phyloP scores from a whole-genome alignment of 257 asterid species.

The Nicotiana benthamiana region DNA sequence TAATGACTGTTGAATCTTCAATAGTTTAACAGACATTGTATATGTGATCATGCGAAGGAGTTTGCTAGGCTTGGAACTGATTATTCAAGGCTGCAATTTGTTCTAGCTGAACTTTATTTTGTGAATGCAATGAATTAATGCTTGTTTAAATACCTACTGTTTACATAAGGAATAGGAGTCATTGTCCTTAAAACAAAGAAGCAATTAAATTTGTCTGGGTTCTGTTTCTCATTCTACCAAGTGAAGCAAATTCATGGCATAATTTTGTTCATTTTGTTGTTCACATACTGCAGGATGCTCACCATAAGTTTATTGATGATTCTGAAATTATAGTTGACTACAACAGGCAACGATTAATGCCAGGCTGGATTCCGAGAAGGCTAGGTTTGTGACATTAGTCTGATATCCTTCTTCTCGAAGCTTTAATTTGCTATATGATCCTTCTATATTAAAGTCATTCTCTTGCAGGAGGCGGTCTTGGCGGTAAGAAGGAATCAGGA shows the following conservation, averaged over 20 bases:
- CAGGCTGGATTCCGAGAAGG: conserved; percentile 99
- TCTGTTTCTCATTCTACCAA: neutral
- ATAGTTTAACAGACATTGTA: neutral
- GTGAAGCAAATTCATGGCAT: neutral
- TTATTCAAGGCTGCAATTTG: neutral
- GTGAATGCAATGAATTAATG: neutral
- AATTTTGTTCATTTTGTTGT: conserved; percentile 10
- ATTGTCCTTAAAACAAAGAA: neutral
- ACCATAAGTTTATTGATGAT: conserved; percentile 68
- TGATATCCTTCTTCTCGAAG: neutral
- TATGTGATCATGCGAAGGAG: neutral
- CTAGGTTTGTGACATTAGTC: conserved; percentile 41
- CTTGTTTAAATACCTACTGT: neutral
- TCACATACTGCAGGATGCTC: conserved; percentile 56
- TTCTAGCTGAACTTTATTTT: neutral
- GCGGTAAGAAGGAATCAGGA: conserved; percentile 97
- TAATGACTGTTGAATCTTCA: neutral
- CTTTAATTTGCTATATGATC: neutral
- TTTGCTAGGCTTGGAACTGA: neutral
- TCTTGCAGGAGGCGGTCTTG: conserved; percentile 85
- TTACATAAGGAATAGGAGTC: neutral
- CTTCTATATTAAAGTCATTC: conserved; percentile 9
- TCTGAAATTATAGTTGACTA: conserved; percentile 90
- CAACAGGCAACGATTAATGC: conserved; percentile 91
- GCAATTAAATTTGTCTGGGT: neutral